These are phyloP conservation scores for Cutaneotrichosporon cavernicola DNA, from an alignment of 1,284 basidiomycete genomes.

Conservation along the genomic window DNA sequence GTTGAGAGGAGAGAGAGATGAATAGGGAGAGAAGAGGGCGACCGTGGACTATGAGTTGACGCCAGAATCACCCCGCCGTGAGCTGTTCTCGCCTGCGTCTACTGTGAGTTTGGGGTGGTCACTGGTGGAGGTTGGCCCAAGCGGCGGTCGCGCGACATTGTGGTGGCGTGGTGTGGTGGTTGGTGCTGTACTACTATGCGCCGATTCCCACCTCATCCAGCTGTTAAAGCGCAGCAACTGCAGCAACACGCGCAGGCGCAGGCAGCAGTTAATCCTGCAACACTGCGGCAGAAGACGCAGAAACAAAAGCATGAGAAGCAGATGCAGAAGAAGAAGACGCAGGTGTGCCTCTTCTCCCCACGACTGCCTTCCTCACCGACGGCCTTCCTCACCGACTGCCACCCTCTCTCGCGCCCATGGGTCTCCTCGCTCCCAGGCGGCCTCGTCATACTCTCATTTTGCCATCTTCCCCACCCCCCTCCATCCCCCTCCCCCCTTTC, in stretches of 20 bases:
- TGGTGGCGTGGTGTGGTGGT: too few relatives aligned
- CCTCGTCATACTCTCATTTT: neutral
- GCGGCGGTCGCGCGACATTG: neutral
- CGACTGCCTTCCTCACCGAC: too few relatives aligned
- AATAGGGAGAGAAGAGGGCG: neutral
- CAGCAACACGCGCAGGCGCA: too few relatives aligned
- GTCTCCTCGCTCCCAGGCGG: neutral
- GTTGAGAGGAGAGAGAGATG: neutral
- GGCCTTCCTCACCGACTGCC: too few relatives aligned
- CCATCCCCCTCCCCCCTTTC: neutral
- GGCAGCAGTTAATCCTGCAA: too few relatives aligned
- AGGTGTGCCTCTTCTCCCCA: conserved; percentile 2
- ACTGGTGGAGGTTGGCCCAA: neutral
- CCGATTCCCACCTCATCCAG: neutral
- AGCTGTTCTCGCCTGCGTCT: conserved; percentile 9
- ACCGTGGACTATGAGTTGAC: neutral
- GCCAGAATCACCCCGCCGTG: conserved; percentile 13
- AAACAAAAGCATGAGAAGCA: too few relatives aligned
- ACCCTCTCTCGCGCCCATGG: too few relatives aligned
- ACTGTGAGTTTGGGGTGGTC: conserved; percentile 7
- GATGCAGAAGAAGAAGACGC: neutral
- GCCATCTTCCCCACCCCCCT: neutral
- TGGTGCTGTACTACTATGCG: neutral
- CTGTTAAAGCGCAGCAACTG: neutral
- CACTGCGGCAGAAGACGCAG: too few relatives aligned